Percentiles rank a stretch among this genome's conserved stretches.
These are phyloP conservation scores for Trichoderma simmonsii DNA, from an alignment of 2,329 filamentous ascomycete species.

Conservation along the genomic window DNA sequence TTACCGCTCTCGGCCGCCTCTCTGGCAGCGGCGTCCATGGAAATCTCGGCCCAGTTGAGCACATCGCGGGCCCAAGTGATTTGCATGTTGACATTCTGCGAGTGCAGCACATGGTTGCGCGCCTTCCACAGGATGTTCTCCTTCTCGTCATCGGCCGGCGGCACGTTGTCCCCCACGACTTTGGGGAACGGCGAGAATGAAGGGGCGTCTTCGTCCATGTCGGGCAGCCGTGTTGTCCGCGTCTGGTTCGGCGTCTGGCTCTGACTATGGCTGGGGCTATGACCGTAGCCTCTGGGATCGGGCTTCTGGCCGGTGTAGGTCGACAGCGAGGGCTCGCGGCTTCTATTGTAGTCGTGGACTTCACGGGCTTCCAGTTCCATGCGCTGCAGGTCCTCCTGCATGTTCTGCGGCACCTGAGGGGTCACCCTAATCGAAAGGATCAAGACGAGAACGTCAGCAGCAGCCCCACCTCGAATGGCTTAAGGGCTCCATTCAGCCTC, in stretches of 20 bases:
- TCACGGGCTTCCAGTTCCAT: slow-evolving; percentile 76
- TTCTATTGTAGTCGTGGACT: slow-evolving; percentile 32
- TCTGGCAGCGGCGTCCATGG: slow-evolving; percentile 71
- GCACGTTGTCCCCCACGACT: slow-evolving; percentile 81
- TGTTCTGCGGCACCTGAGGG: slow-evolving; percentile 93
- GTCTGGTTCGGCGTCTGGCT: slow-evolving; percentile 10
- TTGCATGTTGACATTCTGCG: slow-evolving; percentile 94
- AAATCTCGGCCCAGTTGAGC: slow-evolving; percentile 81
- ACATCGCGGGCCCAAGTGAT: slow-evolving; percentile 95
- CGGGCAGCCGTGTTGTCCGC: slow-evolving; percentile 36
- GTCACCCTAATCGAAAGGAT: slow-evolving; percentile 64
- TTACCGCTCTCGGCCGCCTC: slow-evolving; percentile 45
- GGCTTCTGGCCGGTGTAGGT: slow-evolving; percentile 32
- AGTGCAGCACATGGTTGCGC: slow-evolving; percentile 78
- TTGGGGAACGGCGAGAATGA: slow-evolving; percentile 91
- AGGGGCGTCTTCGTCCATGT: slow-evolving; percentile 57
- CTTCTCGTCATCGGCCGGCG: slow-evolving; percentile 90
- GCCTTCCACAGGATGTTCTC: slow-evolving; percentile 86
- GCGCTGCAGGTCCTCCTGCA: slow-evolving; percentile 89
- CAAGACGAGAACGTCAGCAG: slow-evolving; percentile 35
- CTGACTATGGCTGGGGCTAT: background rate
- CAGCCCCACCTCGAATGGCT: slow-evolving; percentile 30
- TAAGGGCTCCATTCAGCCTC: slow-evolving; percentile 15
- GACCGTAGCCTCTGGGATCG: slow-evolving; percentile 11
- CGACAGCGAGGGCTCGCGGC: slow-evolving; percentile 45